Evolutionary conservation across 345 rosid species (phyloP).

Genomic region (Hibiscus tridactylites): DNA sequence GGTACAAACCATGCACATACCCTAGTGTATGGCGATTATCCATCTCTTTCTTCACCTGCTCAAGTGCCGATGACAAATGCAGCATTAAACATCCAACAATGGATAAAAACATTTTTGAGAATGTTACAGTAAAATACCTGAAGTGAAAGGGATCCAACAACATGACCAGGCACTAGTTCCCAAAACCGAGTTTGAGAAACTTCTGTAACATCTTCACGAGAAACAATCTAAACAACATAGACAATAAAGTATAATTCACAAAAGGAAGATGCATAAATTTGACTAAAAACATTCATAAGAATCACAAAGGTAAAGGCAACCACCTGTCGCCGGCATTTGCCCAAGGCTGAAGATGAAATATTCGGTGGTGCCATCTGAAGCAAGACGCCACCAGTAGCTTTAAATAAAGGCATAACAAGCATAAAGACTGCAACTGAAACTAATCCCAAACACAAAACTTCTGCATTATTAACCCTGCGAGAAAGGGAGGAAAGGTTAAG

Average conservation of each 20-base stretch:
- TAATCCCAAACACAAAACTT: conserved; percentile 85
- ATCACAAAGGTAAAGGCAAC: conserved; percentile 6
- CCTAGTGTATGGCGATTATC: conserved; percentile 51
- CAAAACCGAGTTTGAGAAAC: conserved; percentile 81
- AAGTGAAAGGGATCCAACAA: conserved; percentile 68
- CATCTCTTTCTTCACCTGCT: conserved; percentile 58
- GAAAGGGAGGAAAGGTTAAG: conserved; percentile 10
- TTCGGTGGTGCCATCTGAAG: conserved; percentile 94
- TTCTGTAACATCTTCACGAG: conserved; percentile 67
- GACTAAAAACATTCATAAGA: background rate
- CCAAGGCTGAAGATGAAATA: conserved; percentile 73
- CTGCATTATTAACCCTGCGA: conserved; percentile 87
- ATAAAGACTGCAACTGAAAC: conserved; percentile 73
- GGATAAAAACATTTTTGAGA: background rate
- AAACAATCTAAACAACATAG: conserved; percentile 38
- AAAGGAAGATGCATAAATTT: background rate
- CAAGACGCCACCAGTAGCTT: conserved; percentile 67
- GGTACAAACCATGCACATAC: conserved; percentile 59
- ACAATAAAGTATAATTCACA: background rate
- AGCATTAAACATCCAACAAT: background rate
- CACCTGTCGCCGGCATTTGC: conserved; percentile 93
- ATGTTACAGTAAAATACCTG: conserved; percentile 34
- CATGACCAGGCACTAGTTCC: conserved; percentile 94
- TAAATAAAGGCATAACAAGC: conserved; percentile 88
- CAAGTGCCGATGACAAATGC: background rate